A percentile compares a stretch with the other conserved stretches of the same genome.
Conservation (phyloP, 2,329 filamentous ascomycete species). For the Aureobasidium pullulans region DNA sequence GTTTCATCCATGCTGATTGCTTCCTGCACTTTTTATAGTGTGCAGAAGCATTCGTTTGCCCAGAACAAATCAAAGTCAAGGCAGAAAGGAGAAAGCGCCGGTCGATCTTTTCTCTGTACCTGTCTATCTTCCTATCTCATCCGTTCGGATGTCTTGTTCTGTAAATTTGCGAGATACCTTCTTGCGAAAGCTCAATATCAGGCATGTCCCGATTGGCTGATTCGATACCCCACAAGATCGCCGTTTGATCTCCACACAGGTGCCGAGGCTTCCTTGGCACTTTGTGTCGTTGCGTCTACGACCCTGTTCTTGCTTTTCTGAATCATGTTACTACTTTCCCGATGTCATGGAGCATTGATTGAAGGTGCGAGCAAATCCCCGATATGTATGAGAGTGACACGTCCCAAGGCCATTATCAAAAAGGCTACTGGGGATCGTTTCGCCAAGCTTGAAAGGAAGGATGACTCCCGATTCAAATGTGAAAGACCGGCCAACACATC, state of each 20-base stretch:
- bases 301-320: too few relatives aligned
- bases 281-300: too few relatives aligned
- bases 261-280: not conserved
- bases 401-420: too few relatives aligned
- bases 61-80: not conserved
- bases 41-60: not conserved
- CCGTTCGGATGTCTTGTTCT: not conserved
- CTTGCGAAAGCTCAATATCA: not conserved
- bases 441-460: too few relatives aligned
- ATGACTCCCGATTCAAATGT: too few relatives aligned
- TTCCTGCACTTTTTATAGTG: not conserved
- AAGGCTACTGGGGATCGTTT: too few relatives aligned
- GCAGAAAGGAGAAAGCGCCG: not conserved
- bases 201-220: constrained; percentile 6
- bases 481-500: too few relatives aligned
- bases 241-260: not conserved
- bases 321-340: too few relatives aligned
- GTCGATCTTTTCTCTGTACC: not conserved
- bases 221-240: not conserved
- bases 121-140: not conserved
- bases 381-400: too few relatives aligned
- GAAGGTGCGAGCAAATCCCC: too few relatives aligned
- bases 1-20: constrained; percentile 4
- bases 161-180: not conserved
- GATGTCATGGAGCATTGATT: too few relatives aligned